Conservation (phyloP, 345 rosid species). For the Noccaea bulbosa region DNA sequence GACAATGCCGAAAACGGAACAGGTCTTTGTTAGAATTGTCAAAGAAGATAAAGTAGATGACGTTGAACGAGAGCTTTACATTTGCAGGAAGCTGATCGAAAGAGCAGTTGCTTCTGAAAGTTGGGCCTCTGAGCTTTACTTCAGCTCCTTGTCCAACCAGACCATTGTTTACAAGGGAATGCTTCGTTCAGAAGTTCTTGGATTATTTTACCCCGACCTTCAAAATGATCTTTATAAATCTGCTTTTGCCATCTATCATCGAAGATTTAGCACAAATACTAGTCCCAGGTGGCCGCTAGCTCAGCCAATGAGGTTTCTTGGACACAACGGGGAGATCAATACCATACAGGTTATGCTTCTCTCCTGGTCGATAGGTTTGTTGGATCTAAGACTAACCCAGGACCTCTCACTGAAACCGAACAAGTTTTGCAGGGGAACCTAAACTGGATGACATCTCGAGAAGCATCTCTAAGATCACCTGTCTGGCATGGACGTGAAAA, state of each 20-base stretch:
- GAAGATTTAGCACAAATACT: constrained; percentile 97
- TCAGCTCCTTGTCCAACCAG: constrained; percentile 95
- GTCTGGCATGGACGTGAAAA: constrained; percentile 97
- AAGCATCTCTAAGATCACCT: constrained; percentile 81
- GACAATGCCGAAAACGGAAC: constrained; percentile 92
- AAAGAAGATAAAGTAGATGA: constrained; percentile 87
- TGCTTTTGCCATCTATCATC: constrained; percentile 94
- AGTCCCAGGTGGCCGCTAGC: constrained; percentile 99
- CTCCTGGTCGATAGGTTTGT: constrained; percentile 22
- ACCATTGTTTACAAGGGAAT: constrained; percentile 98
- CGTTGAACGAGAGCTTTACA: constrained; percentile 94
- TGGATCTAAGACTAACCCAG: constrained; percentile 15
- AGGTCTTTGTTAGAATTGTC: constrained; percentile 91
- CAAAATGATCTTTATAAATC: constrained; percentile 73
- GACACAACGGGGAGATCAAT: constrained; percentile 99
- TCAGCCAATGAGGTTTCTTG: constrained; percentile 99
- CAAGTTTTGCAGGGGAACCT: constrained; percentile 76
- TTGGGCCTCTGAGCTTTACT: constrained; percentile 92
- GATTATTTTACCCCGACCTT: constrained; percentile 83
- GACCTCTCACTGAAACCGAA: constrained; percentile 33
- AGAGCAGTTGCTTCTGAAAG: constrained; percentile 63
- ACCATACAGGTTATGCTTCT: constrained; percentile 81
- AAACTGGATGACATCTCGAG: constrained; percentile 99
- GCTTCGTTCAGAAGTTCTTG: constrained; percentile 99
- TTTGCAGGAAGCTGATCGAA: constrained; percentile 94